Conservation (phyloP, 1,139 yeast species). For the Pichia inconspicua region DNA sequence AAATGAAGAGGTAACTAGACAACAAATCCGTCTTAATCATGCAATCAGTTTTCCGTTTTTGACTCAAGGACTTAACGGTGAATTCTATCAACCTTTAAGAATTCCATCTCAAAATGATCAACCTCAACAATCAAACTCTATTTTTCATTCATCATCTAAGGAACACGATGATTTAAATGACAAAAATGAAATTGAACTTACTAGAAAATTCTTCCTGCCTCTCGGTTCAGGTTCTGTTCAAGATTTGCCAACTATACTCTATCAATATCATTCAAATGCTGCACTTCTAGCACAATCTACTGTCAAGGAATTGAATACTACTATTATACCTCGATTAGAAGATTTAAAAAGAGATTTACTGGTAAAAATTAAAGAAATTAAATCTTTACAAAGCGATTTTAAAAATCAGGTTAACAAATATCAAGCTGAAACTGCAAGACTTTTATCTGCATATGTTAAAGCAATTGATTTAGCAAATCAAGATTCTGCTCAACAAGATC, state of each 20-base stretch:
- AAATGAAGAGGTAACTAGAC: conserved; percentile 81
- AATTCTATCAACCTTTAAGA: conserved; percentile 28
- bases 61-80: conserved; percentile 31
- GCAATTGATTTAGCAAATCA: conserved; percentile 35
- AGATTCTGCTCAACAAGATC: conserved; percentile 26
- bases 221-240: conserved; percentile 76
- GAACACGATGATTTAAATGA: conserved; percentile 1
- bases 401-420: conserved; percentile 68
- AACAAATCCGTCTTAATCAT: conserved; percentile 73
- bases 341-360: conserved; percentile 75
- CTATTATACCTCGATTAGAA: conserved; percentile 76
- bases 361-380: conserved; percentile 82
- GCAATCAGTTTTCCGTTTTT: conserved; percentile 55
- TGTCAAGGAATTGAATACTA: conserved; percentile 59
- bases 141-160: conserved; percentile 9
- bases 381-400: conserved; percentile 73
- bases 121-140: conserved; percentile 8
- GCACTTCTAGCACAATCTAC: conserved; percentile 61
- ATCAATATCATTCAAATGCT: conserved; percentile 66
- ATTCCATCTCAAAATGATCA: conserved; percentile 13
- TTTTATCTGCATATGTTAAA: conserved; percentile 41
- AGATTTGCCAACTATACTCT: conserved; percentile 69
- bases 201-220: conserved; percentile 55
- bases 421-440: conserved; percentile 50
- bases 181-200: conserved; percentile 28